Percentiles rank a stretch among this genome's conserved stretches.
Evolutionary conservation across 495 filamentous ascomycete genomes (phyloP).

Genomic region (Aspergillus olivimuriae): DNA sequence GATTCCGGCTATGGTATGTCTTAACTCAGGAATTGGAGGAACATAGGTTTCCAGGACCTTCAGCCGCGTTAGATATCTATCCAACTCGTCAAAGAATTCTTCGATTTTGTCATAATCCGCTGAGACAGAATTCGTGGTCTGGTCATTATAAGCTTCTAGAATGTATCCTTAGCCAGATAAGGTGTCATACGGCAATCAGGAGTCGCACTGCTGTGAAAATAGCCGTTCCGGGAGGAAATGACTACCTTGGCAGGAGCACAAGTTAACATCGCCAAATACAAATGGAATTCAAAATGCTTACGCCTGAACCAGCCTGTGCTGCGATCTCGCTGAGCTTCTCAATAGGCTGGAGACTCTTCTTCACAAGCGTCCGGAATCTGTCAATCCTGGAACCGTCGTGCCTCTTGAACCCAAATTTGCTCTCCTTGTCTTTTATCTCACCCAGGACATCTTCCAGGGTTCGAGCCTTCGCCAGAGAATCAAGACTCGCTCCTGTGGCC

Average conservation of each 20-base stretch:
- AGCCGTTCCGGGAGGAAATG: neutral
- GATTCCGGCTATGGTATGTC: neutral
- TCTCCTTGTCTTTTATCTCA: constrained; percentile 1
- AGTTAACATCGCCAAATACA: neutral
- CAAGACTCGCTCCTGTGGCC: constrained; percentile 1
- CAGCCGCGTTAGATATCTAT: neutral
- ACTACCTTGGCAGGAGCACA: neutral
- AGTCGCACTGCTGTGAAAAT: neutral
- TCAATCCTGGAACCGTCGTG: neutral
- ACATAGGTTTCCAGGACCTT: neutral
- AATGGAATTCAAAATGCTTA: neutral
- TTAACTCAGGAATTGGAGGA: neutral
- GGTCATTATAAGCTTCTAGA: neutral
- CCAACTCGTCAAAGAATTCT: neutral
- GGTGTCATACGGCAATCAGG: neutral
- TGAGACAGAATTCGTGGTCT: neutral
- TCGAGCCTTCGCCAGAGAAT: neutral
- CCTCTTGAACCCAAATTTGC: neutral
- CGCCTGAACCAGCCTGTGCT: neutral
- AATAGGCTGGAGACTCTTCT: neutral
- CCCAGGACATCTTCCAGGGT: neutral
- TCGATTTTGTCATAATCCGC: neutral
- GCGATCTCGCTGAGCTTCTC: constrained; percentile 1
- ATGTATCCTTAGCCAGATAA: neutral
- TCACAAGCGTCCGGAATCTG: neutral